phyloP scores from a whole-genome alignment of 768 basidiomycete genomes.

The Fomitopsis serialis region DNA sequence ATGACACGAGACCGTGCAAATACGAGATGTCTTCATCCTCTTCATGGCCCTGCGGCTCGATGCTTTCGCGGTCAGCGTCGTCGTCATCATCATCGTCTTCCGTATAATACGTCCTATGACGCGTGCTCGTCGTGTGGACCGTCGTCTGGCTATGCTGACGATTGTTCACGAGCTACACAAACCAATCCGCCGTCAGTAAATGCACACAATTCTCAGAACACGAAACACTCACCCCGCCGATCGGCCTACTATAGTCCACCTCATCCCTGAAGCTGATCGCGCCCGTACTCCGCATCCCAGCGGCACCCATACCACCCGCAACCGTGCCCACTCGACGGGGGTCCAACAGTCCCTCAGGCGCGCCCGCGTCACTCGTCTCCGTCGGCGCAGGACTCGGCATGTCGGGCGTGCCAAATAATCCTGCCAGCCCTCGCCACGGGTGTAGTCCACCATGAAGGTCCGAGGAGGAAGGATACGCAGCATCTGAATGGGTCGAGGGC shows the following conservation, averaged over 20 bases:
- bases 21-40: not conserved
- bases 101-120: not conserved
- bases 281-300: slow-evolving; percentile 19
- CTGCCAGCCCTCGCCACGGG: slow-evolving; percentile 13
- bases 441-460: not conserved
- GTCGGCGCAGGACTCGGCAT: slow-evolving; percentile 20
- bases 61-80: no score
- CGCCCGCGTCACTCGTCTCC: slow-evolving; percentile 15
- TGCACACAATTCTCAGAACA: not conserved
- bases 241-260: slow-evolving; percentile 23
- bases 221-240: slow-evolving; percentile 19
- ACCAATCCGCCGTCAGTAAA: not conserved
- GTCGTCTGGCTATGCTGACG: slow-evolving; percentile 18
- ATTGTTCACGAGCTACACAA: slow-evolving; percentile 15
- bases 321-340: slow-evolving; percentile 2
- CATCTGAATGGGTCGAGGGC: no score
- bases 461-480: no score
- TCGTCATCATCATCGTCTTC: not conserved
- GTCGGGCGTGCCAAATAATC: slow-evolving; percentile 5
- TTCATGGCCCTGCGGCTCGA: no score
- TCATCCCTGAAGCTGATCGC: slow-evolving; percentile 24
- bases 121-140: slow-evolving; percentile 10
- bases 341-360: slow-evolving; percentile 21
- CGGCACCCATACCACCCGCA: slow-evolving; percentile 7
- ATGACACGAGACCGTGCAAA: no score